Conservation (phyloP, 805 yeast genomes). For the Myxozyma monticola region DNA sequence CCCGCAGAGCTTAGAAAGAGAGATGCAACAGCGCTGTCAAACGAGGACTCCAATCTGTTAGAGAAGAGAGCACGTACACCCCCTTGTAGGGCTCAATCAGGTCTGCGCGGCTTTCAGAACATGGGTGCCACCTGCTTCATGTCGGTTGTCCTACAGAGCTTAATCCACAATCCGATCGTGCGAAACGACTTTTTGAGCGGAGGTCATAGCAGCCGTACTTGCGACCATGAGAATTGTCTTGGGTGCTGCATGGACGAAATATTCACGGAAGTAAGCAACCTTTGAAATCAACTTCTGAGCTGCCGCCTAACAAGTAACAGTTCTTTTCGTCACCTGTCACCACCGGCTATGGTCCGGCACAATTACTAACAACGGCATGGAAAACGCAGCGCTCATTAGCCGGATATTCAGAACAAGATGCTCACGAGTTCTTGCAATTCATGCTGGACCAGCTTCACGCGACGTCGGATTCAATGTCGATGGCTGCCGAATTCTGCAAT, state of each 20-base stretch:
- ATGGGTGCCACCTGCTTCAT: conserved; percentile 98
- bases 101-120: conserved; percentile 83
- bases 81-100: conserved; percentile 45
- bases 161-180: conserved; percentile 86
- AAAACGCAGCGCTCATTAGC: conserved; percentile 79
- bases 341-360: conserved; percentile 78
- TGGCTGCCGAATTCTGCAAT: conserved; percentile 47
- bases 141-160: conserved; percentile 86
- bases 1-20: not conserved
- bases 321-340: conserved; percentile 65
- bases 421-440: conserved; percentile 97
- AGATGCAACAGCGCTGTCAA: not conserved
- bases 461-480: conserved; percentile 16
- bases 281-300: not conserved
- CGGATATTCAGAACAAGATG: conserved; percentile 97
- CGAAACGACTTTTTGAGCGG: conserved; percentile 76
- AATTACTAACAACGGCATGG: conserved; percentile 83
- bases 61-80: conserved; percentile 23
- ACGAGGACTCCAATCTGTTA: conserved; percentile 20
- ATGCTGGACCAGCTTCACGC: conserved; percentile 78
- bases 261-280: conserved; percentile 50
- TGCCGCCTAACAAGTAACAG: not conserved
- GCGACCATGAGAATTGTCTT: conserved; percentile 52
- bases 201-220: conserved; percentile 59
- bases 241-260: conserved; percentile 84